Conservation (phyloP, 2,329 filamentous ascomycete species). For the Orbilia ellipsospora region DNA sequence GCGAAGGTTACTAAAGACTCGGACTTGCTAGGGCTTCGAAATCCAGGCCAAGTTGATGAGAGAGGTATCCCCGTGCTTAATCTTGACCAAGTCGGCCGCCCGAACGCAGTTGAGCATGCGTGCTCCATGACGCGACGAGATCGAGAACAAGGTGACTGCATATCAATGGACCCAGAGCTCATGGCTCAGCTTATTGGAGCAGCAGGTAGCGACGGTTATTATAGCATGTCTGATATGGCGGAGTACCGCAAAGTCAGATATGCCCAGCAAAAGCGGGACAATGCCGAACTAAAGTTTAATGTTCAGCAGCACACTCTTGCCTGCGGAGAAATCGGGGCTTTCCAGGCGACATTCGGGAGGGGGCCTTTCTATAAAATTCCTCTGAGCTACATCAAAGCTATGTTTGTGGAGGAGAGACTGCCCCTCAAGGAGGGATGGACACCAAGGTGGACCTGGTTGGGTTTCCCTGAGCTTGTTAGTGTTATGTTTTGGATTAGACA, state of each 20-base stretch:
- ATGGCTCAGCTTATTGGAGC: slow-evolving; percentile 58
- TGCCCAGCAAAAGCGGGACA: slow-evolving; percentile 17
- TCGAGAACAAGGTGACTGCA: slow-evolving; percentile 57
- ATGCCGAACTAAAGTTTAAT: slow-evolving; percentile 25
- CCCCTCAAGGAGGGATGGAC: slow-evolving; percentile 22
- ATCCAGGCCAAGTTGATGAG: slow-evolving; percentile 45
- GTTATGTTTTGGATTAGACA: slow-evolving; percentile 18
- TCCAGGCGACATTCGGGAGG: slow-evolving; percentile 21
- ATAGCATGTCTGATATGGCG: slow-evolving; percentile 51
- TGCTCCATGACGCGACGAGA: slow-evolving; percentile 59
- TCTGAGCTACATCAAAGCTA: slow-evolving; percentile 27
- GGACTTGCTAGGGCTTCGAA: slow-evolving; percentile 15
- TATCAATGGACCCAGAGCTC: slow-evolving; percentile 56
- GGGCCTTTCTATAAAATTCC: slow-evolving; percentile 22
- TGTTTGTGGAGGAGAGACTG: slow-evolving; percentile 47
- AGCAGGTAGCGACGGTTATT: slow-evolving; percentile 23
- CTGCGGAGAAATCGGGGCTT: slow-evolving; percentile 44
- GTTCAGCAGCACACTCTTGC: slow-evolving; percentile 35
- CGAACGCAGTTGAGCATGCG: slow-evolving; percentile 61
- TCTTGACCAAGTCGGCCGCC: slow-evolving; percentile 60
- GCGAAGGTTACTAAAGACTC: slow-evolving; percentile 13
- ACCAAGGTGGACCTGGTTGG: slow-evolving; percentile 17
- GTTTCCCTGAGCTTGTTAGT: slow-evolving; percentile 13
- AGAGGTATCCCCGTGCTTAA: slow-evolving; percentile 37
- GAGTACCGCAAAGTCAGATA: slow-evolving; percentile 15